phyloP scores from a whole-genome alignment of 371 early-diverging fungal species.

The Haplosporangium sp. region DNA sequence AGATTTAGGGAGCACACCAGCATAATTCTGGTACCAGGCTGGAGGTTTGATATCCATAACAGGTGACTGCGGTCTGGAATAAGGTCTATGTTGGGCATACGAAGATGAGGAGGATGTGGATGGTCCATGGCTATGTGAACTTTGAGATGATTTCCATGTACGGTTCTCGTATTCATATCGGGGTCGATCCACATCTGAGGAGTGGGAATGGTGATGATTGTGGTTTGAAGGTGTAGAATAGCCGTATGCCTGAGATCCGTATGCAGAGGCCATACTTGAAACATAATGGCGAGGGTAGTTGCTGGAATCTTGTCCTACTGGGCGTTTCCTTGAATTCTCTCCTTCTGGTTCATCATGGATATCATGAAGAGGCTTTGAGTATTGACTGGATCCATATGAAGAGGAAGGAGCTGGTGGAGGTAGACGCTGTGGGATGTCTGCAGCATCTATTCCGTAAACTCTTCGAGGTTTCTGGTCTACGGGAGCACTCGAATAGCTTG shows the following conservation, averaged over 20 bases:
- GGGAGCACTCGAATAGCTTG: slow-evolving; percentile 20
- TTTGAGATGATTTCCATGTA: slow-evolving; percentile 27
- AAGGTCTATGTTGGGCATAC: slow-evolving; percentile 21
- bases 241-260: slow-evolving; percentile 34
- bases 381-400: slow-evolving; percentile 35
- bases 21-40: slow-evolving; percentile 51
- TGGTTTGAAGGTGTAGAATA: slow-evolving; percentile 21
- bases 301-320: slow-evolving; percentile 14
- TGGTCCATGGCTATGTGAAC: slow-evolving; percentile 2
- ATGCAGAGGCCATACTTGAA: slow-evolving; percentile 20
- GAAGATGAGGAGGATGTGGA: slow-evolving; percentile 17
- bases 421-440: slow-evolving; percentile 38
- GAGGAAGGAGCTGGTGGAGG: slow-evolving; percentile 43
- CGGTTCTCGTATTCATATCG: slow-evolving; percentile 44
- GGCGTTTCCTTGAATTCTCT: slow-evolving; percentile 20
- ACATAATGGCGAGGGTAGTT: slow-evolving; percentile 25
- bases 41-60: slow-evolving; percentile 44
- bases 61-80: slow-evolving; percentile 46
- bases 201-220: slow-evolving; percentile 12
- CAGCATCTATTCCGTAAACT: slow-evolving; percentile 51
- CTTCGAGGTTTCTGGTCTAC: slow-evolving; percentile 25
- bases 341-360: slow-evolving; percentile 29
- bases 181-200: slow-evolving; percentile 19
- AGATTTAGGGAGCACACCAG: slow-evolving; percentile 39
- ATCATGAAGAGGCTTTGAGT: slow-evolving; percentile 36